These are phyloP conservation scores for Cymbopogon citratus DNA, from an alignment of 176 grass and related monocot species.

Conservation along the genomic window DNA sequence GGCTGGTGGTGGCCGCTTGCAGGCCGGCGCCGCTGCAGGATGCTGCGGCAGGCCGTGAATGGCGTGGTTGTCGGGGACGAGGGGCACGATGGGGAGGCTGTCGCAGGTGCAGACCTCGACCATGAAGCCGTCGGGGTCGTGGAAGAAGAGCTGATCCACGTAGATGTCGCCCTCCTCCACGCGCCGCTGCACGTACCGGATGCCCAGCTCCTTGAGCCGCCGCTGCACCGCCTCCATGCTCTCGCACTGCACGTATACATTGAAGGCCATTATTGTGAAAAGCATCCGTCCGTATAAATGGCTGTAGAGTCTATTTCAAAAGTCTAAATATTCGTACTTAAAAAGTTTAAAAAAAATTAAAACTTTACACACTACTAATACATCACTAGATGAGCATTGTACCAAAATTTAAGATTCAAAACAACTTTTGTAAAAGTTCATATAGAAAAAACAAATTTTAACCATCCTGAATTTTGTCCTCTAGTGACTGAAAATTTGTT, in stretches of 20 bases:
- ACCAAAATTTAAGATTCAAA: too few species aligned
- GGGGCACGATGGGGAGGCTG: slow-evolving; percentile 64
- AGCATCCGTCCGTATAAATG: too few species aligned
- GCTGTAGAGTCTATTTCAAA: too few species aligned
- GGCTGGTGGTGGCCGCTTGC: slow-evolving; percentile 10
- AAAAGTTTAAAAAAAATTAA: too few species aligned
- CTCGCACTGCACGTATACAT: slow-evolving; percentile 43
- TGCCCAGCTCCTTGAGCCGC: slow-evolving; percentile 55
- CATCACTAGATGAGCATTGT: too few species aligned
- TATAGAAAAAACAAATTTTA: too few species aligned
- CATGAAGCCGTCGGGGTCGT: slow-evolving; percentile 96
- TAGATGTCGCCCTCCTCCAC: slow-evolving; percentile 68
- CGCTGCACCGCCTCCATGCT: slow-evolving; percentile 67
- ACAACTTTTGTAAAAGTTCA: too few species aligned
- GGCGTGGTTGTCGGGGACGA: slow-evolving; percentile 29
- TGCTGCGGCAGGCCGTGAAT: not conserved
- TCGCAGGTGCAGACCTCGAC: slow-evolving; percentile 91
- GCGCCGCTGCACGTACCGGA: slow-evolving; percentile 33
- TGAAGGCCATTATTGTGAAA: not conserved
- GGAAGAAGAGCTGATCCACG: slow-evolving; percentile 92
- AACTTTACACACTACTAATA: too few species aligned
- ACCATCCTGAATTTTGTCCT: too few species aligned
- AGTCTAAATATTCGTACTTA: too few species aligned
- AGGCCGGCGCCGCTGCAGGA: not conserved
- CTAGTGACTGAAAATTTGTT: too few species aligned